Evolutionary conservation across 2,329 filamentous ascomycete species (phyloP).

Genomic region (Colletotrichum sp.): DNA sequence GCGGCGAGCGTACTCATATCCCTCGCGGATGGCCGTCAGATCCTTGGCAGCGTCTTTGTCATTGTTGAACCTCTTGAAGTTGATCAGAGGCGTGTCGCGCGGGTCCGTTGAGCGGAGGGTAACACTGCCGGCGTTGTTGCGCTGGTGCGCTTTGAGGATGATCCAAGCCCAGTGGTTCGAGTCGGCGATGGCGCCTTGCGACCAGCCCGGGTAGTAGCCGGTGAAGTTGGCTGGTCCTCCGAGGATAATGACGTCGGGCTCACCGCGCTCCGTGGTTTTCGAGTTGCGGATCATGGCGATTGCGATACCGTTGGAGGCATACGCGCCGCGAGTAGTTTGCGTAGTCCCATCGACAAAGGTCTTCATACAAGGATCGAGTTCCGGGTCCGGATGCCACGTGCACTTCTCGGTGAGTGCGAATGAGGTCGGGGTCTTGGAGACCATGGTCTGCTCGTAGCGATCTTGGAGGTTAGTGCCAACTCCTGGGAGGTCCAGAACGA

Average conservation of each 20-base stretch:
- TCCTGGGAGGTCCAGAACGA: background rate
- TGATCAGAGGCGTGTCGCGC: background rate
- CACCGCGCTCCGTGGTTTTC: background rate
- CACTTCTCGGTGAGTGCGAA: background rate
- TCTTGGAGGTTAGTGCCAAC: background rate
- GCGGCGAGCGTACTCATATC: background rate
- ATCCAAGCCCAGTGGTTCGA: background rate
- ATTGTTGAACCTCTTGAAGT: background rate
- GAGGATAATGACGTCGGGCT: background rate
- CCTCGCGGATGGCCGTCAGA: background rate
- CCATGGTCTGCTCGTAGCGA: background rate
- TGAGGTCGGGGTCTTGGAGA: background rate
- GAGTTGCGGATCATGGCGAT: background rate
- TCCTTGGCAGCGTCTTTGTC: background rate
- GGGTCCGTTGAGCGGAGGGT: background rate
- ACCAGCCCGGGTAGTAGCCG: background rate
- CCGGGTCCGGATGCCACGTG: background rate
- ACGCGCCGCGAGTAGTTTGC: background rate
- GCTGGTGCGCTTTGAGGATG: background rate
- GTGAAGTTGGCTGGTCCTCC: background rate
- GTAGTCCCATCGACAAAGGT: background rate
- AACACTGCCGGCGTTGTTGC: background rate
- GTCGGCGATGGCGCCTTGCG: background rate
- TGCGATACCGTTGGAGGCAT: background rate
- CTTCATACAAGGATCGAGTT: background rate